These are phyloP conservation scores for Lyophyllum atratum DNA, from an alignment of 768 basidiomycete species.

Conservation along the genomic window DNA sequence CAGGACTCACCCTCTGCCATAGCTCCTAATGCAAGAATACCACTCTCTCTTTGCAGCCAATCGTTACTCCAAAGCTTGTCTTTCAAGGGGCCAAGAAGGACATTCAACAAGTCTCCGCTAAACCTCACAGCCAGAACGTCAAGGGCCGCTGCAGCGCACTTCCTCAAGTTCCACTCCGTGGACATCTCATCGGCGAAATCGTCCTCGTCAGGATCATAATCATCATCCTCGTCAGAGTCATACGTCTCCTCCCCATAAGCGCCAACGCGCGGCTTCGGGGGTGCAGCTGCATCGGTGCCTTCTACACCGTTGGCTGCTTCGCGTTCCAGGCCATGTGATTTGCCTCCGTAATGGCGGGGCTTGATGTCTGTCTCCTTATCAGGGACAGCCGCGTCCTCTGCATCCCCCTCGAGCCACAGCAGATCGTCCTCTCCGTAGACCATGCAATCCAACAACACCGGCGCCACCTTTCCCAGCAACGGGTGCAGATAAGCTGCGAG, in stretches of 20 bases:
- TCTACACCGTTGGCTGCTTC: slow-evolving; percentile 50
- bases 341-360: slow-evolving; percentile 88
- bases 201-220: slow-evolving; percentile 83
- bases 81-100: slow-evolving; percentile 87
- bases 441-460: slow-evolving; percentile 97
- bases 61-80: slow-evolving; percentile 91
- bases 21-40: slow-evolving; percentile 93
- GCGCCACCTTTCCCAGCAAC: slow-evolving; percentile 87
- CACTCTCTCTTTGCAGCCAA: slow-evolving; percentile 95
- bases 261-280: slow-evolving; percentile 48
- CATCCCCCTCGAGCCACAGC: slow-evolving; percentile 91
- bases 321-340: slow-evolving; percentile 83
- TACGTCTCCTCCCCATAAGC: slow-evolving; percentile 82
- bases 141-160: slow-evolving; percentile 96
- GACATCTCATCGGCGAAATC: slow-evolving; percentile 97
- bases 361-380: slow-evolving; percentile 97
- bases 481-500: slow-evolving; percentile 84
- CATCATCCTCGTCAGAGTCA: slow-evolving; percentile 87
- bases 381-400: slow-evolving; percentile 86
- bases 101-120: slow-evolving; percentile 83
- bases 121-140: slow-evolving; percentile 97
- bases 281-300: slow-evolving; percentile 28
- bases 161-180: slow-evolving; percentile 98
- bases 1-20: slow-evolving; percentile 88
- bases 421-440: slow-evolving; percentile 95